A percentile compares a stretch with the other conserved stretches of the same genome.
These are phyloP conservation scores for Silene latifolia DNA, from an alignment of 148 eudicot genomes.

Conservation along the genomic window DNA sequence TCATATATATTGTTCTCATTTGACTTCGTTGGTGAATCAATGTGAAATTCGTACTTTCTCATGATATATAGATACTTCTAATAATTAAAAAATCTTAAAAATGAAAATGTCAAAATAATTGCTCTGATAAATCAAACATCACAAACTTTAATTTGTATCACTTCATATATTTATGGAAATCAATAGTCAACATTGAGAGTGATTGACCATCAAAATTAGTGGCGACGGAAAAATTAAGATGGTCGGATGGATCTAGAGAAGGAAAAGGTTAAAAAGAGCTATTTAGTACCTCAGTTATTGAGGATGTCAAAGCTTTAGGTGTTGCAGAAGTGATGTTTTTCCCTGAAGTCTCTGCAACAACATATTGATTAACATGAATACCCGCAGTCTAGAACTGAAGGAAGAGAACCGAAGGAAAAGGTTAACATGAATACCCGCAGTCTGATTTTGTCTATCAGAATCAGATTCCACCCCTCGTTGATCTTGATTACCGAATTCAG, in stretches of 20 bases:
- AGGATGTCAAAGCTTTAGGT: neutral
- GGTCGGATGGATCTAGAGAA: neutral
- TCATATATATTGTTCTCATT: no score
- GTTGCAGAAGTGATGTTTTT: neutral
- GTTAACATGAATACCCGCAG: no score
- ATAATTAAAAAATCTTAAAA: no score
- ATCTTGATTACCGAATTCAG: neutral
- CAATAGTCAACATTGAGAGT: no score
- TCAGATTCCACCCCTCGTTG: neutral
- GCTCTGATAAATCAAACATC: no score
- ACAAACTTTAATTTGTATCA: no score
- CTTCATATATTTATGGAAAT: no score
- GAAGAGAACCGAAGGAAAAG: no score
- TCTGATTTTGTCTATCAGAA: neutral
- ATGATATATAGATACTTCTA: no score
- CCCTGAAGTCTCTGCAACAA: constrained; percentile 4
- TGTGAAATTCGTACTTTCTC: no score
- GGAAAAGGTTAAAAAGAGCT: neutral
- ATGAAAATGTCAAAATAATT: no score
- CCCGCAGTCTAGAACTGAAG: neutral
- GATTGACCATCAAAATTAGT: neutral
- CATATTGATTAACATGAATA: neutral
- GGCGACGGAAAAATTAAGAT: neutral
- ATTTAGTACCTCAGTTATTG: neutral
- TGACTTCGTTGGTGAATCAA: no score